Evolutionary conservation across 208 protist genomes (phyloP).

Genomic region (Wallacemonas rigidus): DNA sequence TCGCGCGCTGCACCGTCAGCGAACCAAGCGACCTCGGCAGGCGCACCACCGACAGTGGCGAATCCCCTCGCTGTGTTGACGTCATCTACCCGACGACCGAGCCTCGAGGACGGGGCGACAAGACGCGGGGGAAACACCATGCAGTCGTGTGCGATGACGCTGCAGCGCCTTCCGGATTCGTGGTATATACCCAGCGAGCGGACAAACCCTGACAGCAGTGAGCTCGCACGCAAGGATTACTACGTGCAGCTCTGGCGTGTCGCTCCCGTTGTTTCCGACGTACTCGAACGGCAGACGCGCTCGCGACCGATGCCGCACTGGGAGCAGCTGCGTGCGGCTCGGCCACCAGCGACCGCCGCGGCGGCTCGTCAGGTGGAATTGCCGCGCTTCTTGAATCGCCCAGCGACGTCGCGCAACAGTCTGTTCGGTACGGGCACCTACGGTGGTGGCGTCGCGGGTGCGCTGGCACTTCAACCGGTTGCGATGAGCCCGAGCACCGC

Average conservation of each 20-base stretch:
- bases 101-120: background rate
- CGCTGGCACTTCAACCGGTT: too few species aligned
- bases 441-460: too few species aligned
- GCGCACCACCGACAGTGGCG: background rate
- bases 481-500: background rate
- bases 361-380: background rate
- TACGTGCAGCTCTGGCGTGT: constrained; percentile 18
- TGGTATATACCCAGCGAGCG: background rate
- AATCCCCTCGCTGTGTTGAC: background rate
- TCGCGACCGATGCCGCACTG: constrained; percentile 6
- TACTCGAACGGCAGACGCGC: constrained; percentile 1
- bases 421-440: too few species aligned
- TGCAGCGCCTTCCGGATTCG: constrained; percentile 5
- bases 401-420: background rate
- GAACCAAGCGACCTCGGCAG: too few species aligned
- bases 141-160: background rate
- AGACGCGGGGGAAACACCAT: background rate
- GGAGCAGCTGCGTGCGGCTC: background rate
- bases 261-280: constrained; percentile 4
- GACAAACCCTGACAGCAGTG: constrained; percentile 16
- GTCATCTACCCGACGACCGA: background rate
- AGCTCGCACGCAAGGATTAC: constrained; percentile 11
- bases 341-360: background rate
- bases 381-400: constrained; percentile 9
- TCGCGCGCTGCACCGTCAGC: too few species aligned